These are phyloP conservation scores for Acacia acuminata DNA, from an alignment of 306 rosid species.

Conservation along the genomic window DNA sequence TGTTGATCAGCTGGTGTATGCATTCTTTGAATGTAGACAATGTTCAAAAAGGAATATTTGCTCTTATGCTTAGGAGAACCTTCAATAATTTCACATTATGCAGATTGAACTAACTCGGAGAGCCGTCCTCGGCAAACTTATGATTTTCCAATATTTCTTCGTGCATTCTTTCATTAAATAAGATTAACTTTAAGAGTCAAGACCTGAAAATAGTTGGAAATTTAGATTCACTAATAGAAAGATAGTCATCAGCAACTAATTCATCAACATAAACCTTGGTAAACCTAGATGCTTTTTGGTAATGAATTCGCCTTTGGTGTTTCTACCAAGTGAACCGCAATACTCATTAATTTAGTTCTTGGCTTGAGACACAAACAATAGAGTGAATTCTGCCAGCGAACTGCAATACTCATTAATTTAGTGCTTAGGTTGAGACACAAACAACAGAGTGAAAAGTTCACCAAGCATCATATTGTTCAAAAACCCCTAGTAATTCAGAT, in stretches of 20 bases:
- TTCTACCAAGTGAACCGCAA: too few relatives aligned
- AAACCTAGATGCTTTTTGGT: too few relatives aligned
- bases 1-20: constrained; percentile 79
- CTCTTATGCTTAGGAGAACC: constrained; percentile 59
- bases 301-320: too few relatives aligned
- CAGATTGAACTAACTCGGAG: constrained; percentile 95
- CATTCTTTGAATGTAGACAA: constrained; percentile 87
- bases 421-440: too few relatives aligned
- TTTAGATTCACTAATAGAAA: constrained; percentile 74
- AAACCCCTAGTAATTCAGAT: too few relatives aligned
- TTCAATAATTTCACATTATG: constrained; percentile 86
- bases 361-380: too few relatives aligned
- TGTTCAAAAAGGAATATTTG: constrained; percentile 69
- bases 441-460: too few relatives aligned
- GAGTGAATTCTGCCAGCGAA: too few relatives aligned
- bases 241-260: constrained; percentile 75
- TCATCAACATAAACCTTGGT: constrained; percentile 97
- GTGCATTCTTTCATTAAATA: constrained; percentile 74
- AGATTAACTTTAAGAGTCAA: constrained; percentile 60
- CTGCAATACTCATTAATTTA: too few relatives aligned
- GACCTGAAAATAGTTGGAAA: constrained; percentile 57
- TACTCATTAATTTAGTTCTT: too few relatives aligned
- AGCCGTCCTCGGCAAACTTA: constrained; percentile 84
- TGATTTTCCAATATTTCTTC: constrained; percentile 71
- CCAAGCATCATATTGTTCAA: too few relatives aligned